Evolutionary conservation across 768 basidiomycete species (phyloP), one percentile per base, ranked within the genome.

Genomic region (Cystobasidium onofrii): DNA sequence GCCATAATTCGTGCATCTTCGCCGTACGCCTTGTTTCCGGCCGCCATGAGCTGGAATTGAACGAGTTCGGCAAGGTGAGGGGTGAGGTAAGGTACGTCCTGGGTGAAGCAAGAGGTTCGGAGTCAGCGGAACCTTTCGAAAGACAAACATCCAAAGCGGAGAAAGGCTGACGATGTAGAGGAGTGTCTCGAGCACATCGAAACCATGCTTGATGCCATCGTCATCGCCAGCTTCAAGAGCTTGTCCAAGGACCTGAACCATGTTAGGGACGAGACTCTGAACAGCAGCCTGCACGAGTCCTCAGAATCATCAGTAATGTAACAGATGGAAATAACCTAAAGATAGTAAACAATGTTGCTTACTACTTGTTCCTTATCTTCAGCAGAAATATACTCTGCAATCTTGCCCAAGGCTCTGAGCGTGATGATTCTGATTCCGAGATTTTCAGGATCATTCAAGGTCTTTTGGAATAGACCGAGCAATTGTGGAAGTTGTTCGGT

Each of bases 131-230:
- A n/a, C n/a, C n/a, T n/a, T n/a, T n/a, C n/a, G n/a, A n/a, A n/a
- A n/a, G n/a, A n/a, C n/a, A n/a, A n/a, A n/a, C n/a, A n/a, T n/a
- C n/a, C n/a, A n/a, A n/a, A n/a, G n/a, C n/a, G n/a, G n/a, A n/a
- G n/a, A n/a, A n/a, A n/a, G n/a, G 57, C 88, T 73, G 76, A 90
- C 91, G 73, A 97, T 87, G 79, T 98, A 95, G 60, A 95, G 85
- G 60, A 98, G 87, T 0, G 92, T 94, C 84, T 98, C 96, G 75
- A 98, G 85, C 33, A 97, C 91, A 80, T 99, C 96, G 79, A 97
- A 96, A 29, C 93, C 84, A 79, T 94, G 88, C 76, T 93, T 88
- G 57, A 91, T 90, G 67, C 87, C 87, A 41, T 85, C 84, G 79
- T 93, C 91, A 79, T 97, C 89, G 41, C 85, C 86, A 41, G 86